Evolutionary conservation across 2,329 filamentous ascomycete species (phyloP).

Genomic region (Colletotrichum eremochloae): DNA sequence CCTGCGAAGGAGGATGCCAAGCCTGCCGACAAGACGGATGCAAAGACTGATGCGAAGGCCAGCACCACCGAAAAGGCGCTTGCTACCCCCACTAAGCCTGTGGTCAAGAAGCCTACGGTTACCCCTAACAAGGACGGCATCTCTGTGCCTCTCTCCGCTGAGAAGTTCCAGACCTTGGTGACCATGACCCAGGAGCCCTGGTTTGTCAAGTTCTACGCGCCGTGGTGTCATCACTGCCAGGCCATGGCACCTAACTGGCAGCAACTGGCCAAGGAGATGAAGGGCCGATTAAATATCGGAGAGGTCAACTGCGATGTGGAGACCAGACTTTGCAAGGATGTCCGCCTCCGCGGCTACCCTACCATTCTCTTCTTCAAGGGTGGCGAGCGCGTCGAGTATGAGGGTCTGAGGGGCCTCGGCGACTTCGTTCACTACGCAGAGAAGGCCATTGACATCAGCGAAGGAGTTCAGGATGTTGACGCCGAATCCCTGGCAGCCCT

Average conservation of each 20-base stretch:
- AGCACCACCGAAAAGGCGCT: conserved; percentile 43
- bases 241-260: conserved; percentile 92
- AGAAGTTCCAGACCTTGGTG: conserved; percentile 87
- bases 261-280: conserved; percentile 91
- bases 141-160: conserved; percentile 82
- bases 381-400: conserved; percentile 92
- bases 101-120: conserved; percentile 62
- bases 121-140: conserved; percentile 81
- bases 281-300: conserved; percentile 89
- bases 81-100: conserved; percentile 53
- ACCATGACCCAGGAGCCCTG: conserved; percentile 91
- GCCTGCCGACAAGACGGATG: conserved; percentile 50
- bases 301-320: conserved; percentile 96
- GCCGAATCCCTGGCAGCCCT: conserved; percentile 81
- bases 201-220: conserved; percentile 99
- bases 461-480: conserved; percentile 85
- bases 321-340: conserved; percentile 91
- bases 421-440: conserved; percentile 90
- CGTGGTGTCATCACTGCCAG: conserved; percentile 97
- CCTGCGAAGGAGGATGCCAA: conserved; percentile 30
- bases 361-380: conserved; percentile 94
- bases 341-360: conserved; percentile 82
- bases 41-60: conserved; percentile 44
- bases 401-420: conserved; percentile 89
- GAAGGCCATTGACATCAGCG: conserved; percentile 83